These are phyloP conservation scores for Sordariomycetes sp. DNA, from an alignment of 2,329 filamentous ascomycete genomes.

Conservation along the genomic window DNA sequence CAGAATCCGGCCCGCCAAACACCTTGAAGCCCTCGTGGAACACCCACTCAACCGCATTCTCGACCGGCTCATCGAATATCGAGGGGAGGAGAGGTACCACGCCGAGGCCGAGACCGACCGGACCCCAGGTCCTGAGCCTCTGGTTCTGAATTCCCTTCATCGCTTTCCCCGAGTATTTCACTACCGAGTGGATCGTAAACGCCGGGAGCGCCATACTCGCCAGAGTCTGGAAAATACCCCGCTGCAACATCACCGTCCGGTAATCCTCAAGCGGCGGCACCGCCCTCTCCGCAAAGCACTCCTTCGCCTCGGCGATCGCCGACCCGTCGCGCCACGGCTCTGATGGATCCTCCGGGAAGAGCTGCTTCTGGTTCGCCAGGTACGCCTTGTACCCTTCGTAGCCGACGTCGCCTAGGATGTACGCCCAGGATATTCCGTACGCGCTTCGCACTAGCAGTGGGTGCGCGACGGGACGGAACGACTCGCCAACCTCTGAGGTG, in stretches of 20 bases:
- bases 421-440: slow-evolving; percentile 87
- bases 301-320: slow-evolving; percentile 9
- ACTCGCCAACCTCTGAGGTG: slow-evolving; percentile 92
- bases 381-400: slow-evolving; percentile 96
- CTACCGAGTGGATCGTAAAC: slow-evolving; percentile 86
- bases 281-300: slow-evolving; percentile 18
- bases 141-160: slow-evolving; percentile 71
- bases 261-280: slow-evolving; percentile 76
- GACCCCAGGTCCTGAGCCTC: slow-evolving; percentile 68
- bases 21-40: slow-evolving; percentile 74
- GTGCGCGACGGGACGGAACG: slow-evolving; percentile 85
- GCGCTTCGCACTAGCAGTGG: slow-evolving; percentile 68
- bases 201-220: slow-evolving; percentile 91
- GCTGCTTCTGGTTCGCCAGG: slow-evolving; percentile 63
- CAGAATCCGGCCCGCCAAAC: slow-evolving; percentile 49
- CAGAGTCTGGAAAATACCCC: slow-evolving; percentile 79
- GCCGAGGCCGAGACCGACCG: slow-evolving; percentile 70
- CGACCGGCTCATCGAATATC: slow-evolving; percentile 85
- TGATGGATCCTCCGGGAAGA: slow-evolving; percentile 9
- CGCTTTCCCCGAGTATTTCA: slow-evolving; percentile 77
- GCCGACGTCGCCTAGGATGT: slow-evolving; percentile 77
- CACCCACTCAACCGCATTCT: slow-evolving; percentile 77
- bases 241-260: slow-evolving; percentile 77
- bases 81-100: slow-evolving; percentile 74
- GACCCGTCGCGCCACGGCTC: slow-evolving; percentile 14